These are phyloP conservation scores for Calonectria honghensis DNA, from an alignment of 2,329 filamentous ascomycete genomes.

Conservation along the genomic window DNA sequence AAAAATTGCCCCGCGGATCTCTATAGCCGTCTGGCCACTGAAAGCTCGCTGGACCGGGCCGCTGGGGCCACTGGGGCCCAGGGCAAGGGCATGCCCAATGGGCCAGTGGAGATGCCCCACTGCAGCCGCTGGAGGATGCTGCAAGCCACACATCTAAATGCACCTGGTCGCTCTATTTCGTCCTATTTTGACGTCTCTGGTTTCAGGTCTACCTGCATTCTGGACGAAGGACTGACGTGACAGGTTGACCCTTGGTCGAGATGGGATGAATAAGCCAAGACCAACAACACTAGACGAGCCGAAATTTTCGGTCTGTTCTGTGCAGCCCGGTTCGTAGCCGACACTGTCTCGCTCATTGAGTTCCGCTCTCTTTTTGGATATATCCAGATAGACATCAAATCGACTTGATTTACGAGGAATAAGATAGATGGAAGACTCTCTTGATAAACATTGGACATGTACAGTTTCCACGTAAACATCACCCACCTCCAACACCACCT, in stretches of 20 bases:
- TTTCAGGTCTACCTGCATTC: conserved; percentile 52
- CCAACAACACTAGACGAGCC: not conserved
- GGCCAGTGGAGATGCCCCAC: conserved; percentile 1
- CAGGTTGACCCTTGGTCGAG: not conserved
- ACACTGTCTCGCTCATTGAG: not conserved
- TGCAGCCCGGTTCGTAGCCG: not conserved
- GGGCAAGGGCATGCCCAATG: not conserved
- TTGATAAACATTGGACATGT: not conserved
- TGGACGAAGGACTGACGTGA: conserved; percentile 38
- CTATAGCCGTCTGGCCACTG: conserved; percentile 29
- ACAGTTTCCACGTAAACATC: not conserved
- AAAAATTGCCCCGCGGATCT: conserved; percentile 44
- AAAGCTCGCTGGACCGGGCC: conserved; percentile 15
- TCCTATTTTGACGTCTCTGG: conserved; percentile 28
- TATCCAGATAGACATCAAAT: not conserved
- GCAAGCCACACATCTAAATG: conserved; percentile 13
- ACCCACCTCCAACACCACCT: not conserved
- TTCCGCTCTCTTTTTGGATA: not conserved
- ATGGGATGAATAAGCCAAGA: conserved; percentile 36
- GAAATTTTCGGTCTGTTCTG: not conserved
- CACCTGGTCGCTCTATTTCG: not conserved
- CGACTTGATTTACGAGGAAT: not conserved
- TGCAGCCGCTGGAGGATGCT: conserved; percentile 5
- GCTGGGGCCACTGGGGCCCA: conserved; percentile 7
- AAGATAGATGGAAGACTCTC: not conserved